Percentiles rank a stretch among this genome's conserved stretches.
Evolutionary conservation across 1,139 yeast species (phyloP).

Genomic region (Candida labiduridarum): DNA sequence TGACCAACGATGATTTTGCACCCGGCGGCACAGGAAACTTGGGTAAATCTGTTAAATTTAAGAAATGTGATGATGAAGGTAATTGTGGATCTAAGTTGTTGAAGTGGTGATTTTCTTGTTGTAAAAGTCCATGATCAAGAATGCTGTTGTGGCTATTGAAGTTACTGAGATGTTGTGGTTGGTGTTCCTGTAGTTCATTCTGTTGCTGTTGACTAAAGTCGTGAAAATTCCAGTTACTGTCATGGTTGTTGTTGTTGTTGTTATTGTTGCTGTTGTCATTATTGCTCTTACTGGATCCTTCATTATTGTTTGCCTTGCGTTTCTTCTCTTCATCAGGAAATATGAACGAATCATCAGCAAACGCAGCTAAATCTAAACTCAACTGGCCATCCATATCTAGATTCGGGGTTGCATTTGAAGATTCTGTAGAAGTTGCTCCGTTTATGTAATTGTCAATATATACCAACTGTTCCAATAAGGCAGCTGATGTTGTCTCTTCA

Average conservation of each 20-base stretch:
- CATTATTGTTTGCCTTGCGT: conserved; percentile 22
- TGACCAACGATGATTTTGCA: conserved; percentile 60
- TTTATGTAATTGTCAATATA: conserved; percentile 75
- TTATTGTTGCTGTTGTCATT: conserved; percentile 1
- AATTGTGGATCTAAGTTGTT: conserved; percentile 1
- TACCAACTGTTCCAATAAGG: conserved; percentile 72
- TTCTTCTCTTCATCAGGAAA: conserved; percentile 81
- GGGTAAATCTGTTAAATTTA: conserved; percentile 39
- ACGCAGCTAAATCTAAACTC: conserved; percentile 73
- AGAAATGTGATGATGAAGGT: conserved; percentile 2
- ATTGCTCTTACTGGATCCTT: conserved; percentile 7
- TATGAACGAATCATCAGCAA: conserved; percentile 76
- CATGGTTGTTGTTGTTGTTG: background rate
- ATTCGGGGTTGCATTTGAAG: conserved; percentile 32
- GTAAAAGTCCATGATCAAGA: background rate
- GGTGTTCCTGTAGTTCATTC: conserved; percentile 4
- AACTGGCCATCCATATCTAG: conserved; percentile 65
- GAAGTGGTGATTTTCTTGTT: conserved; percentile 1
- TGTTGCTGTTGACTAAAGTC: background rate
- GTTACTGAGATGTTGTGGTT: conserved; percentile 10
- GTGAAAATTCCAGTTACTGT: background rate
- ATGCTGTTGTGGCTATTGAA: background rate
- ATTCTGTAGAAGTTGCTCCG: conserved; percentile 23
- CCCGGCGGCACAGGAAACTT: conserved; percentile 73
- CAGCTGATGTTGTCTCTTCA: conserved; percentile 59